Percentiles rank a stretch among this genome's conserved stretches.
Conservation (phyloP, 257 asterid genomes). For the Ligustrum vulgare region DNA sequence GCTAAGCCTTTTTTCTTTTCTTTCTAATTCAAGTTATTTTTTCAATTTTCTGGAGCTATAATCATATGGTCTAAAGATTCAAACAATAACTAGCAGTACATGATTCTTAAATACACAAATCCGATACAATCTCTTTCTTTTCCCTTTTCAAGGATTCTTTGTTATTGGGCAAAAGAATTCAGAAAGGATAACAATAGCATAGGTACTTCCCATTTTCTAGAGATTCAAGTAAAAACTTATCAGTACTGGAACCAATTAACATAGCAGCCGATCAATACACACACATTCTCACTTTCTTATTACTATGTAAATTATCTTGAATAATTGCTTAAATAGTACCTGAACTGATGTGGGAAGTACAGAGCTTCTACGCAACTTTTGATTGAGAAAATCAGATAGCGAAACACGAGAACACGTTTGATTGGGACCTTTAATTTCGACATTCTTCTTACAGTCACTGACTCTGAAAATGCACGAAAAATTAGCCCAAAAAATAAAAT, state of each 20-base stretch:
- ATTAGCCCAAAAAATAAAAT: not conserved
- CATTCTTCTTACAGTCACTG: conserved; percentile 27
- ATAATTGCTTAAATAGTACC: conserved; percentile 28
- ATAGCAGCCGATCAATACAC: not conserved
- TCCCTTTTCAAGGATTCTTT: not conserved
- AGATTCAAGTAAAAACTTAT: not conserved
- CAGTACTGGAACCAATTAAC: not conserved
- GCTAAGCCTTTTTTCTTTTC: not conserved
- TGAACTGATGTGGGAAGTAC: conserved; percentile 47
- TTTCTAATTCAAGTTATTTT: not conserved
- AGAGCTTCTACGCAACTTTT: conserved; percentile 59
- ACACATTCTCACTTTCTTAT: not conserved
- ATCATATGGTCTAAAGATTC: not conserved
- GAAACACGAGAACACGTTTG: conserved; percentile 48
- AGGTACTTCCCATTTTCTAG: not conserved
- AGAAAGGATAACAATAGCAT: not conserved
- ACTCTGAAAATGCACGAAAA: conserved; percentile 27
- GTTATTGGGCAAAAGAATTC: not conserved
- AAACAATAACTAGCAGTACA: not conserved
- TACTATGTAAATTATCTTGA: not conserved
- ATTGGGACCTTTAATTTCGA: conserved; percentile 29
- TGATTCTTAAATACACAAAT: not conserved
- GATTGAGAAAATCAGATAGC: conserved; percentile 63
- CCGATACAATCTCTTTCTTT: not conserved
- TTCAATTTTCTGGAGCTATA: not conserved